Percentiles rank a stretch among this genome's conserved stretches.
phyloP scores from a whole-genome alignment of 139 green algal species.

The Haematococcus lacustris region DNA sequence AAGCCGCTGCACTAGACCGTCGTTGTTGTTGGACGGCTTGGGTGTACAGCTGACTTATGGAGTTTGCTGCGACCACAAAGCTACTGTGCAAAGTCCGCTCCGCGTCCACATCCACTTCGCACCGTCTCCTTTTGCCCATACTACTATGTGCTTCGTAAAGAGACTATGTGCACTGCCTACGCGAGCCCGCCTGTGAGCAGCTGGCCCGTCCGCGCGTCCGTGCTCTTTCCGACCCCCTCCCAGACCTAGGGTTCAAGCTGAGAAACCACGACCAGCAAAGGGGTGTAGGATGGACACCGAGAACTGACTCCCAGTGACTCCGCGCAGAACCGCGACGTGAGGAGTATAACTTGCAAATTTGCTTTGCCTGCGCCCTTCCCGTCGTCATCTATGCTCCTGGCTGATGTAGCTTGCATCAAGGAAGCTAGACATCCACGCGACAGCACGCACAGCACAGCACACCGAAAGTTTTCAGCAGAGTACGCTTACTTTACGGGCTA shows the following conservation, averaged over 20 bases:
- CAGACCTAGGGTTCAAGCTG: background rate
- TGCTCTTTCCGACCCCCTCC: background rate
- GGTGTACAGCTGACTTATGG: conserved; percentile 55
- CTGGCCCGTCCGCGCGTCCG: background rate
- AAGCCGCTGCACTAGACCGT: conserved; percentile 34
- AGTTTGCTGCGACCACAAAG: conserved; percentile 64
- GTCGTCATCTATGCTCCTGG: background rate
- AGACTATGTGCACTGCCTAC: background rate
- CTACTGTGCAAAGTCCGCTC: conserved; percentile 43
- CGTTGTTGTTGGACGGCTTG: conserved; percentile 47
- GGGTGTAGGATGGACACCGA: no score
- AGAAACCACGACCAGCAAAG: no score
- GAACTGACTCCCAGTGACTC: no score
- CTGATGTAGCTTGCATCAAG: background rate
- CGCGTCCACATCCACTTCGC: conserved; percentile 38
- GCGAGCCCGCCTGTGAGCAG: background rate
- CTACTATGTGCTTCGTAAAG: background rate
- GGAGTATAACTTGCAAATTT: background rate
- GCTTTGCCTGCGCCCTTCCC: background rate
- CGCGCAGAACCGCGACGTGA: no score
- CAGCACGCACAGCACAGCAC: background rate
- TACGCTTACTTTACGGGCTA: background rate
- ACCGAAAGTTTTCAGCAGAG: background rate
- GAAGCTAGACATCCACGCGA: background rate
- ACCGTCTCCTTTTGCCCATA: conserved; percentile 51